Evolutionary conservation across 2,329 filamentous ascomycete genomes (phyloP).

Genomic region (Colletotrichum phormii): DNA sequence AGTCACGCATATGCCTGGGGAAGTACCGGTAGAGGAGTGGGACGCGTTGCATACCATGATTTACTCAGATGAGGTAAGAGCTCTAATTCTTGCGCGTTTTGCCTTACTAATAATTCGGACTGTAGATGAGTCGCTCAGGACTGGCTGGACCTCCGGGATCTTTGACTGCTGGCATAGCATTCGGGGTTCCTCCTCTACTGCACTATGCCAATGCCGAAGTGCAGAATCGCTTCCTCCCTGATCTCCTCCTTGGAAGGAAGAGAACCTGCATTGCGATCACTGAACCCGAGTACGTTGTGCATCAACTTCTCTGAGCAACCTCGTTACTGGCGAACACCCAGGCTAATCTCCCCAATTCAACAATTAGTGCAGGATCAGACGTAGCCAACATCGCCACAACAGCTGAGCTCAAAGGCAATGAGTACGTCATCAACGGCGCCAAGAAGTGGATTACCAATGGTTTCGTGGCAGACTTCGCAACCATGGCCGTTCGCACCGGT

Average conservation of each 20-base stretch:
- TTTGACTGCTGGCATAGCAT: not conserved
- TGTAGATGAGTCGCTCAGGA: not conserved
- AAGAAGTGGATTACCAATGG: not conserved
- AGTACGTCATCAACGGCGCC: not conserved
- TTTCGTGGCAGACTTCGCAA: not conserved
- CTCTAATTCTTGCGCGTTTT: not conserved
- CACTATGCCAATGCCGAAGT: not conserved
- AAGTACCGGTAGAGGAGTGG: not conserved
- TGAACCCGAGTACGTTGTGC: not conserved
- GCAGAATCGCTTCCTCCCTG: not conserved
- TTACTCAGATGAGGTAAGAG: not conserved
- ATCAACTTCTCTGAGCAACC: not conserved
- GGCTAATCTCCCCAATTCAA: not conserved
- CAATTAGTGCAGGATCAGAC: not conserved
- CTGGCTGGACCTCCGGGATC: not conserved
- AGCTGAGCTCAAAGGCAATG: not conserved
- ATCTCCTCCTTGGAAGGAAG: not conserved
- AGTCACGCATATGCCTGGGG: not conserved
- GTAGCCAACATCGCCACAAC: not conserved
- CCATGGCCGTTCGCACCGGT: not conserved
- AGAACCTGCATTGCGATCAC: not conserved
- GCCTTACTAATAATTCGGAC: not conserved
- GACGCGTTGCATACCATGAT: not conserved
- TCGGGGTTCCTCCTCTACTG: not conserved
- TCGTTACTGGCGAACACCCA: no score